Base-by-base conservation (phyloP, 345 rosid genomes). In the Melaleuca alternifolia region DNA sequence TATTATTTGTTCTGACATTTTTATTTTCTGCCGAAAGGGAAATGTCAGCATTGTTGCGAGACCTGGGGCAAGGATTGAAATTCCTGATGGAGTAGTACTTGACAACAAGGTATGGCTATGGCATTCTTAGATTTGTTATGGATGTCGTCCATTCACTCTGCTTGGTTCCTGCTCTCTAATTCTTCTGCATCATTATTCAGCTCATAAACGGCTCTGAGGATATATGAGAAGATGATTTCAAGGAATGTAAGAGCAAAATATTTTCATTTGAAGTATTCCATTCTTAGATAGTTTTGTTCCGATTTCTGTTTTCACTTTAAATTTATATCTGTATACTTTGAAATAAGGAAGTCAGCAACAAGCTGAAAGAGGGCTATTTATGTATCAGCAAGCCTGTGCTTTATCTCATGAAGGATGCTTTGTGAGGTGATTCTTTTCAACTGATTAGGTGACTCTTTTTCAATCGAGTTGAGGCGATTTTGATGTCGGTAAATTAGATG, bases 31-130 rank as follows among this genome's bases (percentile, higher is more conserved):
- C 13, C 44, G 65, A 44, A 15, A 92, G 94, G 95, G 95, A 81
- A 90, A 61, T 26, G 93, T 93, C 71, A 87, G 88, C 48, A 92
- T 94, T 54, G 88, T 83, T 54, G 93, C 93, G 14, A 77, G 86
- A 77, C 93, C 94, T 24, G 95, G 94, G 26, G 59, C n/a, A 51
- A 88, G 57, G 86, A 48, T 93, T 84, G 92, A 89, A 86, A 91
- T 94, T 88, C 95, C 96, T 0, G 92, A 91, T 6, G 90, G 93
- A 46, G 84, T 46, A 0, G 88, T 90, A 71, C 86, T 92, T 7
- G 90, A 92, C 84, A 85, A 93, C 85, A 88, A 89, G 93, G 96
- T 92, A 71, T 21, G 7, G 75, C n/a, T 33, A 20, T 15, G 44
- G 61, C 30, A 11, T 59, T 5, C 81, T 79, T 52, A 41, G 15